These are phyloP conservation scores for Myriosclerotinia scirpicola DNA, from an alignment of 2,329 filamentous ascomycete species.

Conservation along the genomic window DNA sequence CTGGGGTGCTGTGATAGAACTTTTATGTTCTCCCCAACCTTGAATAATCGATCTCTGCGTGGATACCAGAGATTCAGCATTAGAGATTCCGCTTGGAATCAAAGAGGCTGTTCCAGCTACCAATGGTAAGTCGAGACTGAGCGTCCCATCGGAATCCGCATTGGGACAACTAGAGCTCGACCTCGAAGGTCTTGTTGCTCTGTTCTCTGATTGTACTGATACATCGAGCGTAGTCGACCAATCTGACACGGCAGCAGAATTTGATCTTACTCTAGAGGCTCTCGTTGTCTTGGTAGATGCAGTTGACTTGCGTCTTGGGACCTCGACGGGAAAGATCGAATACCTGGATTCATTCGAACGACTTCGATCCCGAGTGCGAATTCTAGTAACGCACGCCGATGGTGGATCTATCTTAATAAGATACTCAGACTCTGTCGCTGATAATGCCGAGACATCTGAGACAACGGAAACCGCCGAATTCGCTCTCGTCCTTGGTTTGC, in stretches of 20 bases:
- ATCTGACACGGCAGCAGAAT: conserved; percentile 13
- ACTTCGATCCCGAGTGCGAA: conserved; percentile 4
- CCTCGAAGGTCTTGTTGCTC: not conserved
- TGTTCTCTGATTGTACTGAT: not conserved
- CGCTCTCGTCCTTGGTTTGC: conserved; percentile 2
- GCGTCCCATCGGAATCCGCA: not conserved
- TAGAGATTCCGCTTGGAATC: conserved; percentile 11
- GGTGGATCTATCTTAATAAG: not conserved
- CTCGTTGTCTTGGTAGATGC: conserved; percentile 12
- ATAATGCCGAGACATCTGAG: not conserved
- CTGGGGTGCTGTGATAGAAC: not conserved
- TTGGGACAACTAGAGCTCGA: conserved; percentile 6
- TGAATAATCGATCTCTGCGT: not conserved
- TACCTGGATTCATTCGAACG: conserved; percentile 17
- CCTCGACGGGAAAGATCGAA: conserved; percentile 15
- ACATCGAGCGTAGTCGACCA: conserved; percentile 16
- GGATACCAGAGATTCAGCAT: conserved; percentile 13
- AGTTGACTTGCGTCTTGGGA: conserved; percentile 10
- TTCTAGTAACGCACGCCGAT: not conserved
- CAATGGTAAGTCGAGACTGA: not conserved
- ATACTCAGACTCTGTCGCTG: not conserved
- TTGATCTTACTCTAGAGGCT: conserved; percentile 2
- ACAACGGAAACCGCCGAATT: conserved; percentile 2
- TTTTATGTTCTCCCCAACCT: conserved; percentile 17
- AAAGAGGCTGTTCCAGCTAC: not conserved